Base-by-base conservation (phyloP, 1,284 basidiomycete species). In the Pholiota adiposa region DNA sequence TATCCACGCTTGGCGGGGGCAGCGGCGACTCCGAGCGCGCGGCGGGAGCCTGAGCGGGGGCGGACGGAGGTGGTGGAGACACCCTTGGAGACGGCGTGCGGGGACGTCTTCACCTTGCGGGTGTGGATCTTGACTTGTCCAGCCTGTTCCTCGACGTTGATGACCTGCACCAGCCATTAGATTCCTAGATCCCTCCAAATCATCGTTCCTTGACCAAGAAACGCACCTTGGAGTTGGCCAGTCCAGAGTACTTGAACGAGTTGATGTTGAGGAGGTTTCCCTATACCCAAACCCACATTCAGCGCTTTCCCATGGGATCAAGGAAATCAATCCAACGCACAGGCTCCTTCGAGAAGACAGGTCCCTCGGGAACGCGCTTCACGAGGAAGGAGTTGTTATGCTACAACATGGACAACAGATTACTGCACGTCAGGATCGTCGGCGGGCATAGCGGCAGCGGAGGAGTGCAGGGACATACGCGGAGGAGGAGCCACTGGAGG, bases 401-500 rank as follows among this genome's bases (percentile, higher is more conserved):
- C 90, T 93, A 53, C n/a, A n/a, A n/a, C n/a, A n/a, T n/a, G n/a
- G n/a, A n/a, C n/a, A 70, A 2, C 57, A 16, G 49, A 58, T 70
- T 64, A 65, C 64, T 58, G 50, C 16, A 34, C 11, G 56, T 58
- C 40, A 58, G 56, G 56, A 51, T 58, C 51, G 50, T 36, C 44
- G 56, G 50, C 38, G n/a, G 14, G 51, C 56, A 51, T 34, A 48
- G 23, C 21, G 50, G 48, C 29, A 8, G 21, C 3, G 27, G 23
- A 58, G 25, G 16, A 19, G 50, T 41, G n/a, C 38, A 19, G 23
- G 44, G 43, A 86, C 89, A 71, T 70, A 93, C 90, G 71, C 94
- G 92, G 77, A 95, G 75, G 67, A 96, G 89, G 75, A 94, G 87
- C 94, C 94, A 96, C 81, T 94, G 84, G 76, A 96, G 90, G 77